These are phyloP conservation scores for Colletotrichum navitas DNA, from an alignment of 2,329 filamentous ascomycete species.

Conservation along the genomic window DNA sequence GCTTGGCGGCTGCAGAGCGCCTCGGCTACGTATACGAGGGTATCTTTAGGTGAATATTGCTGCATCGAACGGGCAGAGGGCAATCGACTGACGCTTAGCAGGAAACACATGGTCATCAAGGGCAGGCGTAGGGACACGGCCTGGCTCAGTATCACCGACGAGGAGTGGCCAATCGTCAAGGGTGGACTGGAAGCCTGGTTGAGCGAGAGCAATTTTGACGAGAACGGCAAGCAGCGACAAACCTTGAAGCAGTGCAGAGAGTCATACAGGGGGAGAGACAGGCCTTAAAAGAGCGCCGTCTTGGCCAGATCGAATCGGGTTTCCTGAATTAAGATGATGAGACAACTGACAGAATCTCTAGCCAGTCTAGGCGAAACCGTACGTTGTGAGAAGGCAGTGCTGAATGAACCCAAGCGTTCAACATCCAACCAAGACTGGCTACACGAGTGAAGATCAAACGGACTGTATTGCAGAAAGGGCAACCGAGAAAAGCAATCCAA, in stretches of 20 bases:
- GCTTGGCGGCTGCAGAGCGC: constrained; percentile 65
- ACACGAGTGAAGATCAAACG: neutral
- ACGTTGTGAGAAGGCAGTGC: no score
- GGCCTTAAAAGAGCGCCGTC: neutral
- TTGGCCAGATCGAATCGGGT: neutral
- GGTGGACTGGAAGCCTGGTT: constrained; percentile 67
- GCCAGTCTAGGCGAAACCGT: neutral
- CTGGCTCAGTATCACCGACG: constrained; percentile 70
- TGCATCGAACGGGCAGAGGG: neutral
- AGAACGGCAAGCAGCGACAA: constrained; percentile 62
- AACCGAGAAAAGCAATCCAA: constrained; percentile 15
- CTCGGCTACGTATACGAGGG: constrained; percentile 73
- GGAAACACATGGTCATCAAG: constrained; percentile 70
- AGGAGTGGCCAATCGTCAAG: constrained; percentile 67
- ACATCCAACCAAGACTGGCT: neutral
- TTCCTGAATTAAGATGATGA: no score
- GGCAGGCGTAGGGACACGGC: constrained; percentile 69
- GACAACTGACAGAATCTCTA: no score
- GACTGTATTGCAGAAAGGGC: constrained; percentile 22
- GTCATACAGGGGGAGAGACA: neutral
- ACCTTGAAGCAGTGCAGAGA: constrained; percentile 55
- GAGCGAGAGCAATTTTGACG: constrained; percentile 66
- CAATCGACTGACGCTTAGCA: constrained; percentile 26
- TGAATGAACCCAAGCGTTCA: neutral
- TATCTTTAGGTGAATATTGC: constrained; percentile 59